Base-by-base conservation (phyloP, 352 stramenopile genomes). In the Globisporangium radiosum region DNA sequence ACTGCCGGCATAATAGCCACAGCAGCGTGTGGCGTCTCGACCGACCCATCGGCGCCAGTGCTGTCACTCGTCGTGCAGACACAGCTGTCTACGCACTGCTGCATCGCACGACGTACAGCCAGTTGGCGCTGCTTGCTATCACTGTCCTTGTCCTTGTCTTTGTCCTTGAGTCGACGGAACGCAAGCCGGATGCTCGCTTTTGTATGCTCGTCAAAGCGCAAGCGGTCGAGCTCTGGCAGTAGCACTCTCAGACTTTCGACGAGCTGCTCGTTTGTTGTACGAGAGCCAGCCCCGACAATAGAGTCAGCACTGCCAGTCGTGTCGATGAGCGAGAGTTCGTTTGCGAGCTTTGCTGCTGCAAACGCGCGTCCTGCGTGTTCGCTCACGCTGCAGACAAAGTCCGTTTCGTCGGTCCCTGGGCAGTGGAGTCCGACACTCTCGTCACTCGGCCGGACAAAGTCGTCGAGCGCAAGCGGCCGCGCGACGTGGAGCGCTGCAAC, bases 171-270 rank as follows among this genome's bases (percentile, higher is more conserved):
- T 47, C 71, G 72, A 7, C 74, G 74, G 59, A 81, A 84, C 39
- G 70, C 76, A 5, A 57, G 42, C n/a, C 74, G 74, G 56, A 84
- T 84, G 47, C 74, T 83, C 52, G 74, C 81, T 65, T 83, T 83
- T 25, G 74, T 75, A 61, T 79, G 74, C 43, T 83, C 74, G 39
- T 83, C 74, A 49, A 83, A 83, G 17, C 74, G 70, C 39, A 83
- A 63, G 59, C 74, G 71, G 57, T 83, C 74, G 44, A 83, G 60
- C 50, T 83, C 74, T 4, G 71, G 74, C 15, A 83, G 71, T 53
- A 83, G 52, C 56, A 78, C 45, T 40, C 74, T 80, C 51, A 83
- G 76, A 50, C 70, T 72, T 54, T 68, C 70, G 13, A 83, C 58
- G 38, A 83, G 67, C 55, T 83, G 71, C 57, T 83, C 71, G 54